phyloP scores from a whole-genome alignment of 2,329 filamentous ascomycete genomes.

The Trichoderma hamatum region DNA sequence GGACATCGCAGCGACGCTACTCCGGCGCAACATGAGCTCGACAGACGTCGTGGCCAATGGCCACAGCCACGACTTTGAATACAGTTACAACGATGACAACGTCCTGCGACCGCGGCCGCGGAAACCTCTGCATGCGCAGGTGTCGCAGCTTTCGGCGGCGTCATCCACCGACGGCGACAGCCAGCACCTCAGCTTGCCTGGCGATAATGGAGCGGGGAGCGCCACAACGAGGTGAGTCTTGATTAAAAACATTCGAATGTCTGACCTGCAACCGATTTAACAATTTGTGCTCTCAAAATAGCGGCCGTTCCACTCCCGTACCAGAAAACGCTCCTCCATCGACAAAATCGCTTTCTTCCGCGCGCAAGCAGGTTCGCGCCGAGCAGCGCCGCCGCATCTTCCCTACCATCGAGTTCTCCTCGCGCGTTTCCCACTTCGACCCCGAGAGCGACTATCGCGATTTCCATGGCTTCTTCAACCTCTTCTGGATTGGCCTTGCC shows the following conservation, averaged over 20 bases:
- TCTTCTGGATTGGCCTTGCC: constrained; percentile 96
- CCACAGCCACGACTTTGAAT: constrained; percentile 28
- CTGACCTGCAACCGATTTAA: not conserved
- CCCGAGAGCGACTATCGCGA: constrained; percentile 88
- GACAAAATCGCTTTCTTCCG: constrained; percentile 80
- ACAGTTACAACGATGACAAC: constrained; percentile 40
- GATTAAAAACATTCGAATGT: too few relatives aligned
- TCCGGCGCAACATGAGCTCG: constrained; percentile 28
- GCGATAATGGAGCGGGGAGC: constrained; percentile 44
- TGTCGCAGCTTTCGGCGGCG: constrained; percentile 47
- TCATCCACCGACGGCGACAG: constrained; percentile 42
- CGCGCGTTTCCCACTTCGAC: constrained; percentile 93
- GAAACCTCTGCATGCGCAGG: constrained; percentile 53
- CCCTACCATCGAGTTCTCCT: constrained; percentile 87
- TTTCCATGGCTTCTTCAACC: constrained; percentile 95
- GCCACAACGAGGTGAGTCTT: constrained; percentile 50
- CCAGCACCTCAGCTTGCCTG: constrained; percentile 35
- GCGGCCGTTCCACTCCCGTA: constrained; percentile 81
- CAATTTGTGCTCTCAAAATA: constrained; percentile 40
- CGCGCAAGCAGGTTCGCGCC: constrained; percentile 79
- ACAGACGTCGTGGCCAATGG: constrained; percentile 37
- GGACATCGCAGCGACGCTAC: constrained; percentile 27
- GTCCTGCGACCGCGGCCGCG: constrained; percentile 54
- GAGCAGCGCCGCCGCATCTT: constrained; percentile 84
- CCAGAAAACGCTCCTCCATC: constrained; percentile 92